Base-by-base conservation (phyloP, 768 basidiomycete species). In the Trametes punicea region DNA sequence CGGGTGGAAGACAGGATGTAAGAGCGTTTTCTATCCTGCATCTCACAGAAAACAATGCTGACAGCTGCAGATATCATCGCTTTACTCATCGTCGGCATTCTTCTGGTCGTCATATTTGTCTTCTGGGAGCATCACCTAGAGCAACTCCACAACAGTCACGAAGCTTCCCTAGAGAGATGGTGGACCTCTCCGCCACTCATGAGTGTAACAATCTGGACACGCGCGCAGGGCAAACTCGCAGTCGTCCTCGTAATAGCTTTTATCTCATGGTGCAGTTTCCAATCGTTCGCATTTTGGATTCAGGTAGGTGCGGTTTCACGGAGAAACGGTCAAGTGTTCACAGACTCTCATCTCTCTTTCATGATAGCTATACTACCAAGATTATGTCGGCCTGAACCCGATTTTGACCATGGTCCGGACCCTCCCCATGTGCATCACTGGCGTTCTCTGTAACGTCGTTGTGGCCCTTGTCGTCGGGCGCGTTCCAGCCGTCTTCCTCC, bases 291-390 rank as follows among this genome's bases (percentile, higher is more conserved):
- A 2, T 81, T 82, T 63, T 82, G 79, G 79, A 69, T 69, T 20
- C 77, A 75, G 67, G 77, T 15, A 25, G 36, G 41, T 57, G 58
- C 8, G 34, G 34, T 30, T 34, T 9, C 20, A 15, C 21, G 8
- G 34, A 36, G 34, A 10, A n/a, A 5, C 15, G 10, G 9, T 8
- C 89, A 88, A 5, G 15, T 9, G 34, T n/a, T 36, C 18, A 60
- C 31, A 23, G 89, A 85, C 7, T 93, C 91, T 63, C n/a, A n/a
- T 0, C 27, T 21, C 26, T 54, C 93, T 8, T 78, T 90, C 10
- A 83, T 81, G 51, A 31, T 53, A 89, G 82, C 65, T 90, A 6
- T 90, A 83, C 64, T 92, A 89, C 65, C 88, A 92, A 63, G 76
- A 81, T 42, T 92, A 84, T 65, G 60, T 75, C 13, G 62, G 70